phyloP scores from a whole-genome alignment of 2,329 filamentous ascomycete species.

The Lachnellula arida region DNA sequence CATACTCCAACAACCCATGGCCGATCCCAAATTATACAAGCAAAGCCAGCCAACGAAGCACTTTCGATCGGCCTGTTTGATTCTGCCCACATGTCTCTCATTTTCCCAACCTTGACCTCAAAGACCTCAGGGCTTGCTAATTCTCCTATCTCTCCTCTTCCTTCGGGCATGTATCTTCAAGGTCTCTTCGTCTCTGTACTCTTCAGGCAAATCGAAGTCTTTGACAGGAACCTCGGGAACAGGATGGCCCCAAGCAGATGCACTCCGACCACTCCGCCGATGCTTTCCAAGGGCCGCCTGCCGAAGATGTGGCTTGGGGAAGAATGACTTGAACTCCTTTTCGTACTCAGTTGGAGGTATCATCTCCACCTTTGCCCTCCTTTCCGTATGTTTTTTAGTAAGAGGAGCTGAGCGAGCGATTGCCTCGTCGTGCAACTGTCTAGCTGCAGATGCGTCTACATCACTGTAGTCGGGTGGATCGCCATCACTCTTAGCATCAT shows the following conservation, averaged over 20 bases:
- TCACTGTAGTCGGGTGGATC: constrained; percentile 63
- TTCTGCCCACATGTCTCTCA: constrained; percentile 8
- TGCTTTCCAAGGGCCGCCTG: constrained; percentile 71
- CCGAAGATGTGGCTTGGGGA: constrained; percentile 63
- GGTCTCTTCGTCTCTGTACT: constrained; percentile 40
- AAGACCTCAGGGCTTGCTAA: constrained; percentile 18
- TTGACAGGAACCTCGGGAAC: constrained; percentile 66
- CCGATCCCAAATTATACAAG: constrained; percentile 13
- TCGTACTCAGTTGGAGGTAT: constrained; percentile 29
- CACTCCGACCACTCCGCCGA: constrained; percentile 63
- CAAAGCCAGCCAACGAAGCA: constrained; percentile 32
- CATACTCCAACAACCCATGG: not conserved
- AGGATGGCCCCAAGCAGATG: constrained; percentile 75
- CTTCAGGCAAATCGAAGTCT: constrained; percentile 72
- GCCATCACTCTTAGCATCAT: constrained; percentile 35
- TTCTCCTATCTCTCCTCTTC: constrained; percentile 42
- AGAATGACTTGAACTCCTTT: constrained; percentile 82
- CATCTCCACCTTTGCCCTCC: constrained; percentile 33
- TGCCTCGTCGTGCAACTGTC: constrained; percentile 58
- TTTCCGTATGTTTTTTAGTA: constrained; percentile 15
- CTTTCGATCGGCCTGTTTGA: constrained; percentile 30
- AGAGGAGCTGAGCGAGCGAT: constrained; percentile 28
- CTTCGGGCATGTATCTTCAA: constrained; percentile 57
- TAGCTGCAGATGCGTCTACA: constrained; percentile 65
- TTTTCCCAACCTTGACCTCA: not conserved